Evolutionary conservation across 192 early-diverging fungal genomes (phyloP), one percentile per base, ranked within the genome.

Genomic region (Coemansia sp.): DNA sequence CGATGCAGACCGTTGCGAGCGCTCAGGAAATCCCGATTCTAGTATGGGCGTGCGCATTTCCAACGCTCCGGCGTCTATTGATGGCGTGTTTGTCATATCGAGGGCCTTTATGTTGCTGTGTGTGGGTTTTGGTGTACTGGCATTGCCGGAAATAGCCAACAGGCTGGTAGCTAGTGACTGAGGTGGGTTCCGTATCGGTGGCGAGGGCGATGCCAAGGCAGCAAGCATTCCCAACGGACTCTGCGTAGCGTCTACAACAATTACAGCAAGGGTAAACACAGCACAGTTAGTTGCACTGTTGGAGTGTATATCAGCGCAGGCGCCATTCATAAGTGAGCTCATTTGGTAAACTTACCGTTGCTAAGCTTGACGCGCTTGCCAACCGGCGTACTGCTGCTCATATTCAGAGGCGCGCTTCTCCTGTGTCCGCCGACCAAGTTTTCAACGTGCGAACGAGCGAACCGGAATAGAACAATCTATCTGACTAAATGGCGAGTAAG

Each of bases 151-250:
- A 20, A 40, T 39, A 40, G 36, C 15, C 38, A 24, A 15, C 59
- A 39, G n/a, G 34, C 59, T 61, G 20, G n/a, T 5, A 1, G 36
- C 32, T 19, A 42, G 55, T 6, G 56, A 39, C 17, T 38, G 62
- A 3, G 66, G 42, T 24, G 50, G 40, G 19, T 11, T 58, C 17
- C 48, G 69, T 45, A 51, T 53, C 34, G 69, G 27, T 13, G 80
- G 60, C 5, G 64, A 61, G 10, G 80, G 80, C 55, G 75, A 78
- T 15, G 81, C 81, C 53, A 83, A 44, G 2, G 76, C 64, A 9
- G 81, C 81, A 8, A 83, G 81, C 24, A 83, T 75, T 5, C 81
- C 76, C 13, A 83, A 60, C 8, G 76, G 70, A 22, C 73, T 73
- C 39, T 72, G 51, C 10, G 63, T 24, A 13, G 62, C 51, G 45